phyloP scores from a whole-genome alignment of 768 basidiomycete genomes.

The Phaffia tasmanica region DNA sequence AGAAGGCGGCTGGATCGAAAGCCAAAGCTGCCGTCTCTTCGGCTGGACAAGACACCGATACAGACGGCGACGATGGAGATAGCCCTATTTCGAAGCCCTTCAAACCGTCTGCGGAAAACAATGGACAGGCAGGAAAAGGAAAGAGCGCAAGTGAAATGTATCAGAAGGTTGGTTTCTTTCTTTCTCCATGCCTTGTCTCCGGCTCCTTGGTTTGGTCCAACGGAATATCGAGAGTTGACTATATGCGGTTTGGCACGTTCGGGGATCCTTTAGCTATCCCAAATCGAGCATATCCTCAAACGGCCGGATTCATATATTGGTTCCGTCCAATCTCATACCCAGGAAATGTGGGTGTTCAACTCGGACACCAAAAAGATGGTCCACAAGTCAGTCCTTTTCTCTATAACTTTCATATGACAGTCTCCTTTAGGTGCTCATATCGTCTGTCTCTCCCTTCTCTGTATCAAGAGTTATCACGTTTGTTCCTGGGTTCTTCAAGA shows the following conservation, averaged over 20 bases:
- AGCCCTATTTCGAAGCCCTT: constrained; percentile 37
- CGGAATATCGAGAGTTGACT: constrained; percentile 22
- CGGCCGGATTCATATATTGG: constrained; percentile 64
- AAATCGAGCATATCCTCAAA: constrained; percentile 82
- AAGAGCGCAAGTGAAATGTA: constrained; percentile 87
- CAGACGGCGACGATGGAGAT: constrained; percentile 49
- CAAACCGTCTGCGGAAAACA: constrained; percentile 15
- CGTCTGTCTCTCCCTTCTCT: neutral
- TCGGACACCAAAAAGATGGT: constrained; percentile 71
- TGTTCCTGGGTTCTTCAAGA: constrained; percentile 98
- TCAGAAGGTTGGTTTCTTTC: constrained; percentile 57
- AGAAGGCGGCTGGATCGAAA: constrained; percentile 10
- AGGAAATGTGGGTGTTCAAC: constrained; percentile 91
- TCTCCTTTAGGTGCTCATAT: neutral
- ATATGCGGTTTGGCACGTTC: neutral
- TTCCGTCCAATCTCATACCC: constrained; percentile 76
- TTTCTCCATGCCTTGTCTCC: neutral
- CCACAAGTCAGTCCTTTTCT: constrained; percentile 50
- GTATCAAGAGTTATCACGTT: constrained; percentile 48
- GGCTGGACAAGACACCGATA: constrained; percentile 32
- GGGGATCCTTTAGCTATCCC: constrained; percentile 54
- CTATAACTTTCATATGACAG: neutral
- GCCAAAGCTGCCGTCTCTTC: constrained; percentile 49
- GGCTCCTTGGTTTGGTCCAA: constrained; percentile 3
- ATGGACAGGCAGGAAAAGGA: constrained; percentile 40